Base-by-base conservation (phyloP, 306 rosid species). In the Argentina anserina region DNA sequence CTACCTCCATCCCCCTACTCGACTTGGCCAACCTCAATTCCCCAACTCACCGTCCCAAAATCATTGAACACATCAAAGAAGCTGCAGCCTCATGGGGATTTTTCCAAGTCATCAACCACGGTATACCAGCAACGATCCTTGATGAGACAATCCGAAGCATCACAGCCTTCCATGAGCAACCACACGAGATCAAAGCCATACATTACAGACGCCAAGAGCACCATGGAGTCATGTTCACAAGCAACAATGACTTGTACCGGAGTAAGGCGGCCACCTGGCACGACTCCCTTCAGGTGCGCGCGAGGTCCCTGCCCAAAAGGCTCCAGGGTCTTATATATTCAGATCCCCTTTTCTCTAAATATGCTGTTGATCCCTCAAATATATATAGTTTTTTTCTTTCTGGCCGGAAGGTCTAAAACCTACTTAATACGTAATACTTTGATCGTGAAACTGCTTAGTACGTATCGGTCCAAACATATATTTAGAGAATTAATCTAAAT, bases 61-160 rank as follows among this genome's bases (percentile, higher is more conserved):
- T 83, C 52, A 7, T 86, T 1, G 50, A 73, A 0, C 84, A 78
- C 41, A 50, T 83, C 76, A 80, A 62, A 71, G 66, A 81, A 3
- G 87, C 84, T 2, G 69, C 90, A 31, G 42, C 34, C 62, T 69
- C 70, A 3, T 83, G 83, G 84, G 90, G 90, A 2, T 86, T 86
- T 72, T 81, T 83, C 80, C 90, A 83, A 68, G 77, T 78, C 29
- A 81, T 79, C 76, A 83, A 86, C 82, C 87, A 83, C 36, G 83
- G 76, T 12, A 61, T 78, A 2, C 80, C 75, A 2, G 40, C n/a
- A 42, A 59, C 81, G 0, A 45, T 74, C n/a, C 60, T 78, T 2
- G 70, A 74, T 23, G 40, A 78, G 9, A 81, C 80, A 23, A 59
- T 81, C 79, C 41, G 60, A 28, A 59, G 39, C 65, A 59, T 86